These are phyloP conservation scores for Mycena olivaceomarginata DNA, from an alignment of 768 basidiomycete species.

Conservation along the genomic window DNA sequence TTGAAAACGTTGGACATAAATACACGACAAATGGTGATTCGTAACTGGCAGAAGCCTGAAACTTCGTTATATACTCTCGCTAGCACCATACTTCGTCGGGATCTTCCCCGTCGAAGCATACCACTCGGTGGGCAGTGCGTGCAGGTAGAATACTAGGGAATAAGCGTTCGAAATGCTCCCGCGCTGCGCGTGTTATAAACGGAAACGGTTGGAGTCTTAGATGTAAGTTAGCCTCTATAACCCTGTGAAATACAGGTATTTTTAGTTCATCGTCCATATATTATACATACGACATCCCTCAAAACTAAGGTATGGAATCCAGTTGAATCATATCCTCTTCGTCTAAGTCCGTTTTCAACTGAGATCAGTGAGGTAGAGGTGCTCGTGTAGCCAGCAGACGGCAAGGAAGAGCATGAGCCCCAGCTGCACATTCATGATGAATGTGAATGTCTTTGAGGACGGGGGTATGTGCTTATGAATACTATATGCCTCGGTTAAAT, in stretches of 20 bases:
- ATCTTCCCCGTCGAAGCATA: no score
- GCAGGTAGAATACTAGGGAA: no score
- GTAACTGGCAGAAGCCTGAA: no score
- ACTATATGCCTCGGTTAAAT: conserved; percentile 5
- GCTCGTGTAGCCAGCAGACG: conserved; percentile 1
- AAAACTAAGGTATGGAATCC: conserved; percentile 1
- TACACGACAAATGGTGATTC: no score
- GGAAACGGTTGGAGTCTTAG: no score
- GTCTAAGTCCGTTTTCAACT: background rate
- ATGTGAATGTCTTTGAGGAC: conserved; percentile 19
- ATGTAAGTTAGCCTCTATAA: background rate
- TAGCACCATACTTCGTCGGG: no score
- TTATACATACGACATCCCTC: background rate
- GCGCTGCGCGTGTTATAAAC: no score
- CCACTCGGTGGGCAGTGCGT: no score
- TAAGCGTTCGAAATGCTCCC: no score
- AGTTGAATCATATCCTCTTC: background rate
- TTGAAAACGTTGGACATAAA: no score
- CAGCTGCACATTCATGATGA: conserved; percentile 14
- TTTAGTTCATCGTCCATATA: conserved; percentile 2
- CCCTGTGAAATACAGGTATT: conserved; percentile 4
- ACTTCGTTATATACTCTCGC: no score
- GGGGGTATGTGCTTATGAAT: conserved; percentile 7
- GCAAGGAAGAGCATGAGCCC: conserved; percentile 13
- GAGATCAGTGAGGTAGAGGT: background rate